phyloP scores from a whole-genome alignment of 805 yeast genomes.

The Candida piceae region DNA sequence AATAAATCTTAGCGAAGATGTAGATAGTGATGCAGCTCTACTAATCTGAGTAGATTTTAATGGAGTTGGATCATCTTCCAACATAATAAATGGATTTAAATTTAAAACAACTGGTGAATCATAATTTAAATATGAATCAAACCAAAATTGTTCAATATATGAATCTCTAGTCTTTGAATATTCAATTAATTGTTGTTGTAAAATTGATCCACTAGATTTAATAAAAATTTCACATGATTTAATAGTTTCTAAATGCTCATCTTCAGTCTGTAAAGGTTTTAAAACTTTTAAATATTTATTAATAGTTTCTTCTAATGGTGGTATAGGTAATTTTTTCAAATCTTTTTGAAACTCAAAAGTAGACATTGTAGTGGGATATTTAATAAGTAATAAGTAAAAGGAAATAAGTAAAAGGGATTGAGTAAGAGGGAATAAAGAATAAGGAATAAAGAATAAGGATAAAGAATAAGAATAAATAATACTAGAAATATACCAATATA shows the following conservation, averaged over 20 bases:
- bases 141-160: slow-evolving; percentile 93
- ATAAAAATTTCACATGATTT: slow-evolving; percentile 55
- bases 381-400: too few relatives aligned
- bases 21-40: slow-evolving; percentile 74
- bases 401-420: too few relatives aligned
- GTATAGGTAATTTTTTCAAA: slow-evolving; percentile 72
- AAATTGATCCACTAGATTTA: slow-evolving; percentile 47
- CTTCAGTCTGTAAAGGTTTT: slow-evolving; percentile 75
- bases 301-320: slow-evolving; percentile 66
- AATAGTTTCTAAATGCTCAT: slow-evolving; percentile 58
- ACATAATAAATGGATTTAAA: slow-evolving; percentile 81
- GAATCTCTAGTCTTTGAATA: slow-evolving; percentile 64
- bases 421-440: too few relatives aligned
- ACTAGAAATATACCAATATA: too few relatives aligned
- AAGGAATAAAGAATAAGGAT: too few relatives aligned
- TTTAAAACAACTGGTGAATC: slow-evolving; percentile 91
- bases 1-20: slow-evolving; percentile 73
- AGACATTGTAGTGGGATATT: slow-evolving; percentile 6
- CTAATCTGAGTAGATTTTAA: slow-evolving; percentile 60
- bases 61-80: slow-evolving; percentile 88
- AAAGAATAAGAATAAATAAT: too few relatives aligned
- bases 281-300: slow-evolving; percentile 58
- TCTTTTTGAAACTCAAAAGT: slow-evolving; percentile 59
- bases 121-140: slow-evolving; percentile 79
- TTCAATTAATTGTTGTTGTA: slow-evolving; percentile 58